A percentile compares a stretch with the other conserved stretches of the same genome.
Conservation (phyloP, 1,284 basidiomycete species). For the Microbotryomycetes sp. region DNA sequence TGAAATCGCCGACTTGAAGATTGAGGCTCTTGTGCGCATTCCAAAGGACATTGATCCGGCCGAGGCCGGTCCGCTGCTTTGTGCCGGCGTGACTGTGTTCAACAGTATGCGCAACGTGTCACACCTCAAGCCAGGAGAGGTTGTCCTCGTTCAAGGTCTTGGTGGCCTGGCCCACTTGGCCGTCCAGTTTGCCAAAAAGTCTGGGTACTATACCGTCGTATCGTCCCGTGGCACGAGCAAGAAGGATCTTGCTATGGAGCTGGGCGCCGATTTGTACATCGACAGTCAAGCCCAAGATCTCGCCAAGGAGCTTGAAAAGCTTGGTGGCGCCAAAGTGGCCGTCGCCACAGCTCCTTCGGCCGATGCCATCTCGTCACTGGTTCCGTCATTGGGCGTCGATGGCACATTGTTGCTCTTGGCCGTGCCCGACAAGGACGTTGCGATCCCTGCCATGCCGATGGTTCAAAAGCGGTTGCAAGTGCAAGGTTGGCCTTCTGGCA, state of each 20-base stretch:
- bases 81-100: slow-evolving; percentile 37
- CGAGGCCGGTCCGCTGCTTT: slow-evolving; percentile 44
- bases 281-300: slow-evolving; percentile 34
- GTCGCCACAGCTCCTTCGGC: slow-evolving; percentile 38
- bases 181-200: slow-evolving; percentile 7
- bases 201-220: slow-evolving; percentile 39
- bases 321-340: slow-evolving; percentile 37
- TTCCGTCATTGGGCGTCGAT: slow-evolving; percentile 39
- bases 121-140: slow-evolving; percentile 33
- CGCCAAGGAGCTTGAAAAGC: slow-evolving; percentile 40
- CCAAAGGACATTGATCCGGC: slow-evolving; percentile 42
- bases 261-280: slow-evolving; percentile 44
- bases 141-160: slow-evolving; percentile 43
- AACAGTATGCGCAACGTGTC: neutral
- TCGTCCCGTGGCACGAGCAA: slow-evolving; percentile 36
- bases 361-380: slow-evolving; percentile 37
- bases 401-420: slow-evolving; percentile 41
- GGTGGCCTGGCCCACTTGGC: slow-evolving; percentile 44
- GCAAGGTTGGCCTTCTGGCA: neutral
- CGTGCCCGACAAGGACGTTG: slow-evolving; percentile 4
- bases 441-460: neutral
- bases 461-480: neutral
- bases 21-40: slow-evolving; percentile 40
- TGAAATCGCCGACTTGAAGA: slow-evolving; percentile 40
- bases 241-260: slow-evolving; percentile 39